Base-by-base conservation (phyloP, 225 moss, liverwort and hornwort genomes). In the Bryum argenteum region DNA sequence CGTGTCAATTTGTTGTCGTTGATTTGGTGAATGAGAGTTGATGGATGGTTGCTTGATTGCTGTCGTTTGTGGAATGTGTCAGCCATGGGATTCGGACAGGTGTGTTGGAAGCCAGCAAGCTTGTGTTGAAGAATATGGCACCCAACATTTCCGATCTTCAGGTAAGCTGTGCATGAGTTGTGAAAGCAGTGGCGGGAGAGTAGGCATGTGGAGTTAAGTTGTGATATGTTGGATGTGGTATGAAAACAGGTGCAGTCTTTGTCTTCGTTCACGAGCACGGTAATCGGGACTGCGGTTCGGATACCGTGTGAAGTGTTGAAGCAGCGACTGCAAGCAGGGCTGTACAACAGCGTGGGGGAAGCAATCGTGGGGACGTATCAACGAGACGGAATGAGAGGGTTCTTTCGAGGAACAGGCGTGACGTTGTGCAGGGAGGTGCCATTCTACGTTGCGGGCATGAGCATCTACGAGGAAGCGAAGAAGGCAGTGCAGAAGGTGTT, bases 291-390 rank as follows among this genome's bases (percentile, higher is more conserved):
- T 42, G 86, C 89, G 66, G 83, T 86, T n/a, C 71, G 86, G 67
- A 89, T 86, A n/a, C 83, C 89, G 9, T 86, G 89, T 44, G 86
- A 89, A 47, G 89, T 89, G 45, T 75, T 89, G 71, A 89, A 89
- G 58, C 89, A 89, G 75, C 66, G 89, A 58, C 48, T 89, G 63
- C 89, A 89, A 79, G 86, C 86, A 54, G 89, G 89, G 53, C 54
- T 86, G 71, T 89, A 89, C 72, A 81, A 86, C 71, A 86, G 74
- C 69, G 86, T 86, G 12, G 86, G 86, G n/a, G 89, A 77, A 64
- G 89, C 85, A 20, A 89, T 89, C 15, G 69, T 82, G 20, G 86
- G 81, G 58, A 89, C 89, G 21, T 83, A 64, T 72, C 81, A 81
- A 65, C 51, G 77, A 70, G 89, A 86, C 72, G 89, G 86, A 16